Evolutionary conservation across 2,329 filamentous ascomycete species (phyloP).

Genomic region (Paracoccidioides lutzii): DNA sequence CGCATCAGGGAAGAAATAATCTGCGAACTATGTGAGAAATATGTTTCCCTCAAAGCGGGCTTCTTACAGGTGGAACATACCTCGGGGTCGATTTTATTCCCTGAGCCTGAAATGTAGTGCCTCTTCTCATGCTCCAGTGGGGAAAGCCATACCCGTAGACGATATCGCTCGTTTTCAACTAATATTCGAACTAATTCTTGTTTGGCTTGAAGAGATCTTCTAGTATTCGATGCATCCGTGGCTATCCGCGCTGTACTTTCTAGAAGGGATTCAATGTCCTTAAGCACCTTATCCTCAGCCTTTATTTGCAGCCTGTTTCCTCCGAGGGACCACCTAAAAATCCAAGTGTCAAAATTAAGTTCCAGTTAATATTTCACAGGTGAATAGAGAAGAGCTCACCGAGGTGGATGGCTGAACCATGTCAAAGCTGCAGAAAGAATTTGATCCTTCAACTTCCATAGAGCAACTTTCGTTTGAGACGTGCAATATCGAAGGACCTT

Average conservation of each 20-base stretch:
- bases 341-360: constrained; percentile 4
- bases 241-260: constrained; percentile 51
- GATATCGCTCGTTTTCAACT: constrained; percentile 69
- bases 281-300: constrained; percentile 72
- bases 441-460: constrained; percentile 78
- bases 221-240: constrained; percentile 34
- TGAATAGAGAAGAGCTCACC: constrained; percentile 26
- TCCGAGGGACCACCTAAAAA: constrained; percentile 71
- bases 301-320: constrained; percentile 89
- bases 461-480: constrained; percentile 47
- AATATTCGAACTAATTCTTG: constrained; percentile 71
- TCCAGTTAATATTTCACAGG: constrained; percentile 4
- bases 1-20: constrained; percentile 53
- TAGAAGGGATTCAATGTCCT: constrained; percentile 58
- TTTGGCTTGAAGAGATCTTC: constrained; percentile 60
- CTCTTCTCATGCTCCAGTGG: constrained; percentile 57
- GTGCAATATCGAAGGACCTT: constrained; percentile 63
- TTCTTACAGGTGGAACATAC: constrained; percentile 2
- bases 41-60: too few relatives aligned
- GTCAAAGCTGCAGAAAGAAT: constrained; percentile 72
- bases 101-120: constrained; percentile 35
- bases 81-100: constrained; percentile 11
- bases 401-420: constrained; percentile 75
- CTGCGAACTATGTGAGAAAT: constrained; percentile 21
- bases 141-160: constrained; percentile 79